A percentile compares a stretch with the other conserved stretches of the same genome.
These are phyloP conservation scores for Bocquillonia castaneifolia DNA, from an alignment of 441 rosid species.

Conservation along the genomic window DNA sequence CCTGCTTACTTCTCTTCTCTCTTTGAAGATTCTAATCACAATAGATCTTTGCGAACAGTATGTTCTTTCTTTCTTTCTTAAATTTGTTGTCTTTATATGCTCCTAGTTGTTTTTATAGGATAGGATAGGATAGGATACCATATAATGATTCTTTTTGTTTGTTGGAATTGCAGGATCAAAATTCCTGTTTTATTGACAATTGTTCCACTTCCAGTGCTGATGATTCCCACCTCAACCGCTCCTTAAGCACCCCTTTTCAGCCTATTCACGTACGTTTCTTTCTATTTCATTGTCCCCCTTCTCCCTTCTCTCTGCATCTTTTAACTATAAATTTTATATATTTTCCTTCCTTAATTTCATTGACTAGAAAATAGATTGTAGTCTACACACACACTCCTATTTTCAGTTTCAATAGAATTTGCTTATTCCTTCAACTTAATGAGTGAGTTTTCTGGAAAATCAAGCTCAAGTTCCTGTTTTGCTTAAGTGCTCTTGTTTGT, in stretches of 20 bases:
- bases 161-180: slow-evolving; percentile 25
- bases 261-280: slow-evolving; percentile 40
- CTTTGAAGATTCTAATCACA: slow-evolving; percentile 55
- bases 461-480: no score
- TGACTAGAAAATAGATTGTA: no score
- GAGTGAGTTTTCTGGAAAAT: no score
- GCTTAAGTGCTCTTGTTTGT: no score
- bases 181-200: slow-evolving; percentile 29
- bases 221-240: slow-evolving; percentile 41
- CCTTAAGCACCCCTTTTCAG: slow-evolving; percentile 36
- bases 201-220: slow-evolving; percentile 46
- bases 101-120: not conserved
- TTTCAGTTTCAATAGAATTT: no score
- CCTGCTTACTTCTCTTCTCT: slow-evolving; percentile 73
- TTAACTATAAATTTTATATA: not conserved
- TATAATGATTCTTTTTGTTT: not conserved
- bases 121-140: not conserved
- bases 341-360: not conserved
- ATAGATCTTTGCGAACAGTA: slow-evolving; percentile 21
- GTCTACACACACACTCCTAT: no score
- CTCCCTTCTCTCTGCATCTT: not conserved
- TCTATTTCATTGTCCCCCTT: no score
- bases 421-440: no score
- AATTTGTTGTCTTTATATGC: not conserved
- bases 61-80: not conserved